Percentiles rank a stretch among this genome's conserved stretches.
Conservation (phyloP, 805 yeast genomes). For the Lachancea fermentati region DNA sequence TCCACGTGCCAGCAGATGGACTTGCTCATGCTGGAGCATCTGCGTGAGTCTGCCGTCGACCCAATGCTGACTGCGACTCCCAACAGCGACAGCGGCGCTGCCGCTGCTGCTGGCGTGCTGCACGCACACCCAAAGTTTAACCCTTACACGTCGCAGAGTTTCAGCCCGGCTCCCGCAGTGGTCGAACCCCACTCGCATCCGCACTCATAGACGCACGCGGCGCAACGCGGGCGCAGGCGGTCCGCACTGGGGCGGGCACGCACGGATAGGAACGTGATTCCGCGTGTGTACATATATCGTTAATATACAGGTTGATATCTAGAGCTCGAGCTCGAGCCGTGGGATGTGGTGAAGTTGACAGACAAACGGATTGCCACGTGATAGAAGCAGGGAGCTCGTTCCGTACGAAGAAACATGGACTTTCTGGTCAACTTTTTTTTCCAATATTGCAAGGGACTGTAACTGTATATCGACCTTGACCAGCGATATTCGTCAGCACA, state of each 20-base stretch:
- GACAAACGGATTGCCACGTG: too few relatives aligned
- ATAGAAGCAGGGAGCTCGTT: too few relatives aligned
- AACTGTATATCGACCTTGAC: not conserved
- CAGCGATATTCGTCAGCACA: not conserved
- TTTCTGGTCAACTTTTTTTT: too few relatives aligned
- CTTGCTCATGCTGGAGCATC: conserved; percentile 18
- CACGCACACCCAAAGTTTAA: conserved; percentile 47
- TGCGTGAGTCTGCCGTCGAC: conserved; percentile 9
- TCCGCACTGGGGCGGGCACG: too few relatives aligned
- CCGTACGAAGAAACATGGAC: too few relatives aligned
- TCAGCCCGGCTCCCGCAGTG: conserved; percentile 41
- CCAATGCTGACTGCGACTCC: not conserved
- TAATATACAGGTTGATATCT: too few relatives aligned
- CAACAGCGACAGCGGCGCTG: conserved; percentile 13
- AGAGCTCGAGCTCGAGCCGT: too few relatives aligned
- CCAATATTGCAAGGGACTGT: not conserved
- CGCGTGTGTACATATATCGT: too few relatives aligned
- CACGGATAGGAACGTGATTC: too few relatives aligned
- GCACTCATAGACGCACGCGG: not conserved
- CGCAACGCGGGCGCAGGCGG: too few relatives aligned
- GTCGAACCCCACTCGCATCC: conserved; percentile 4
- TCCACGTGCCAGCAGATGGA: conserved; percentile 25
- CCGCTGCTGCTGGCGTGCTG: conserved; percentile 11
- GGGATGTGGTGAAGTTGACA: too few relatives aligned
- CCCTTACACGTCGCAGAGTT: conserved; percentile 61